Percentiles rank a stretch among this genome's conserved stretches.
Evolutionary conservation across 441 rosid species (phyloP).

Genomic region (Arabidopsis lyrata): DNA sequence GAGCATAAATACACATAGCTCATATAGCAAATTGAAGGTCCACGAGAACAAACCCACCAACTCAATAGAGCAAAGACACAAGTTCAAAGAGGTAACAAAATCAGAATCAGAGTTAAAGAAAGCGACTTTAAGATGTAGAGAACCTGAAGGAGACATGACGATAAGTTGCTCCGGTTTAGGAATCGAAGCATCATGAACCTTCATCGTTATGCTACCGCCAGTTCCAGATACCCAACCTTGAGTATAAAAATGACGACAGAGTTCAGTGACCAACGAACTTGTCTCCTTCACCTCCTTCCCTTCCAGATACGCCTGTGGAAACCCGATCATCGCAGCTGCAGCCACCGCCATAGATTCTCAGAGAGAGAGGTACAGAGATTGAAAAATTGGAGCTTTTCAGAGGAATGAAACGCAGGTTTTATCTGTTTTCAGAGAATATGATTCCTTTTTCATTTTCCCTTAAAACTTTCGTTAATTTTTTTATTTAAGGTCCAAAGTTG

Average conservation of each 20-base stretch:
- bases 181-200: constrained; percentile 81
- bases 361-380: background rate
- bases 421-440: constrained; percentile 23
- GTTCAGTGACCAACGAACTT: constrained; percentile 69
- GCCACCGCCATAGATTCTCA: constrained; percentile 49
- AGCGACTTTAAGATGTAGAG: constrained; percentile 2
- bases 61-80: background rate
- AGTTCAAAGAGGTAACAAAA: constrained; percentile 6
- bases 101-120: background rate
- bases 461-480: background rate
- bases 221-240: constrained; percentile 98
- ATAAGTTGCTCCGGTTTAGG: constrained; percentile 81
- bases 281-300: constrained; percentile 73
- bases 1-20: background rate
- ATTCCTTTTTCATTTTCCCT: constrained; percentile 16
- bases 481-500: constrained; percentile 22
- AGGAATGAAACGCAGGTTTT: constrained; percentile 22
- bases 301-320: constrained; percentile 78
- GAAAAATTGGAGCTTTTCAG: constrained; percentile 18
- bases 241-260: constrained; percentile 88
- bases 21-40: constrained; percentile 11
- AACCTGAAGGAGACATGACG: constrained; percentile 99
- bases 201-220: constrained; percentile 91
- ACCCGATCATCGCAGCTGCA: constrained; percentile 45
- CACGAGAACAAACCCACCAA: background rate